Base-by-base conservation (phyloP, 2,329 filamentous ascomycete genomes). In the Didymella glomerata region DNA sequence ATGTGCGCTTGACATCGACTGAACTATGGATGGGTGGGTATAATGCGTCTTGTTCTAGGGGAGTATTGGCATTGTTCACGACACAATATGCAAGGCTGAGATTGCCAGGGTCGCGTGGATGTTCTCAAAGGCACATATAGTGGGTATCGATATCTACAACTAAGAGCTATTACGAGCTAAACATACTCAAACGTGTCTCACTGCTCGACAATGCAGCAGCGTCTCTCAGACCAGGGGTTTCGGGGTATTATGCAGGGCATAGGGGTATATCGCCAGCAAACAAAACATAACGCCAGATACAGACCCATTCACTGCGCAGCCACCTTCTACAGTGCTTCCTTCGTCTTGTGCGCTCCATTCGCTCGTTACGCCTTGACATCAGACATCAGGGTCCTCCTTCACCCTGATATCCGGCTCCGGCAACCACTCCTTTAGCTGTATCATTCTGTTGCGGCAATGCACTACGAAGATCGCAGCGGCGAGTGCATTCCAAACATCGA, bases 401-500 rank as follows among this genome's bases (percentile, higher is more conserved):
- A 47, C 38, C 9, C 36, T 40, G 10, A 50, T 20, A 8, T 68
- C 56, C 5, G 63, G 53, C 34, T 68, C 64, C 0, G 74, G 68
- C 24, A 78, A 30, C 28, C 73, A 74, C 34, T 78, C 70, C 40
- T 78, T 77, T 22, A 85, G 73, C 54, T 79, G 72, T 50, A 80
- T 63, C 78, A 85, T 79, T 32, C 80, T 78, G 58, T 83, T 82
- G 5, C 85, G 79, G 52, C 82, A 80, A 68, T 85, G 82, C 61
- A 84, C 79, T 11, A 85, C 77, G 6, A 84, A 75, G 57, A 88
- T 84, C 0, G 85, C 83, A 48, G 88, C 64, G 0, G 85, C 84
- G 4, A 88, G 75, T 4, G 82, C 79, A 66, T 86, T 86, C 86
- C 86, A 88, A 2, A 87, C 84, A 67, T 88, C 86, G 59, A 84